Conservation (phyloP, 768 basidiomycete species). For the Psilocybe cyanescens region DNA sequence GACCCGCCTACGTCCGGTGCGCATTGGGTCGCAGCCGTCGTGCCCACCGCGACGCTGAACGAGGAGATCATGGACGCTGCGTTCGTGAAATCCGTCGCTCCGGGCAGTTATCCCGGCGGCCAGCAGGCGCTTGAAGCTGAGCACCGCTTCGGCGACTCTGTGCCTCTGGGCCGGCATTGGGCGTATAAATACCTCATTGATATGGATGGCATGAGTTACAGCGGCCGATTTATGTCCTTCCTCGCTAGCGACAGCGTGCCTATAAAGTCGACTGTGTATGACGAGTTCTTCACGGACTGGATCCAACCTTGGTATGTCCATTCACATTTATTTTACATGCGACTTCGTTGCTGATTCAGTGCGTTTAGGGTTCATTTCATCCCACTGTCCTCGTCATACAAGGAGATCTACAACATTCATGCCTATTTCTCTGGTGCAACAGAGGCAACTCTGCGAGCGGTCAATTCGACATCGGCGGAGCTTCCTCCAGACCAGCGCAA, state of each 20-base stretch:
- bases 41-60: conserved; percentile 68
- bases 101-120: conserved; percentile 76
- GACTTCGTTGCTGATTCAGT: not conserved
- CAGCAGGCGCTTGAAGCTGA: conserved; percentile 61
- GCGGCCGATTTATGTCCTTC: conserved; percentile 85
- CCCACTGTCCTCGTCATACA: conserved; percentile 84
- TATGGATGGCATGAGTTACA: conserved; percentile 95
- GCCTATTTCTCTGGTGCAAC: conserved; percentile 92
- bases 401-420: conserved; percentile 92
- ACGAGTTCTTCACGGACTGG: conserved; percentile 92
- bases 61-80: conserved; percentile 84
- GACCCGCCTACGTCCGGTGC: conserved; percentile 62
- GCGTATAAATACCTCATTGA: conserved; percentile 92
- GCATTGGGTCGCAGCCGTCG: conserved; percentile 66
- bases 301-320: conserved; percentile 75
- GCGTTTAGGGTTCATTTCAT: conserved; percentile 87
- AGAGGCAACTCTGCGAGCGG: conserved; percentile 53
- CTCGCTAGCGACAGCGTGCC: conserved; percentile 88
- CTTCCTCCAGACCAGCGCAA: conserved; percentile 37
- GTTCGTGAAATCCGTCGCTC: conserved; percentile 79
- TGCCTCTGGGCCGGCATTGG: conserved; percentile 88
- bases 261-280: conserved; percentile 89
- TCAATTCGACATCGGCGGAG: conserved; percentile 50
- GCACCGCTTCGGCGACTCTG: conserved; percentile 75
- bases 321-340: not conserved